Evolutionary conservation across 73 alveolate genomes (phyloP).

Genomic region (Paramecium primaurelia): DNA sequence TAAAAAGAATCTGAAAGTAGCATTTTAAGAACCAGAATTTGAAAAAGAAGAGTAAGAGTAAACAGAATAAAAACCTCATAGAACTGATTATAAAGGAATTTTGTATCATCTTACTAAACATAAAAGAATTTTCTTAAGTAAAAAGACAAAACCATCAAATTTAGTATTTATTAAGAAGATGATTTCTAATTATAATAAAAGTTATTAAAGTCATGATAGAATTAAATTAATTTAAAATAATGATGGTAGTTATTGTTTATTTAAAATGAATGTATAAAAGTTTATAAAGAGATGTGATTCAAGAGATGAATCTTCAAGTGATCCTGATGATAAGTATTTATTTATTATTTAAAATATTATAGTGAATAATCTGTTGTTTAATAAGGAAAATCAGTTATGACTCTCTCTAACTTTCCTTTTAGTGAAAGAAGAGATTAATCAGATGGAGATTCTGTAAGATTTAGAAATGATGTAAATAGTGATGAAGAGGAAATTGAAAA

Average conservation of each 20-base stretch:
- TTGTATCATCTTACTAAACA: conserved; percentile 16
- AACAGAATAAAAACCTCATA: conserved; percentile 19
- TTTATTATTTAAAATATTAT: background rate
- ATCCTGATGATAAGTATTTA: background rate
- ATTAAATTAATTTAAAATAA: background rate
- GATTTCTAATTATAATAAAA: conserved; percentile 21
- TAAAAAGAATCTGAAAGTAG: background rate
- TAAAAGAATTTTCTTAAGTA: background rate
- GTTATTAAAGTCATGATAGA: conserved; percentile 23
- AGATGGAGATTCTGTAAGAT: conserved; percentile 58
- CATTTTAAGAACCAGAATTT: background rate
- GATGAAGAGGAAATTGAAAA: conserved; percentile 23
- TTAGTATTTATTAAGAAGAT: background rate
- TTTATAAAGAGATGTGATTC: background rate
- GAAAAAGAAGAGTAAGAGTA: background rate
- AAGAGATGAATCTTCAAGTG: background rate
- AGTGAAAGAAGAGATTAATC: conserved; percentile 56
- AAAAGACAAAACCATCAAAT: conserved; percentile 30
- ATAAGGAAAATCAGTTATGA: background rate
- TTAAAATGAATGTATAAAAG: background rate
- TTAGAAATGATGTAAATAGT: conserved; percentile 38
- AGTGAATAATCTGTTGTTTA: background rate
- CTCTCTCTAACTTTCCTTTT: conserved; percentile 9
- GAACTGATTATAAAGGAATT: conserved; percentile 39
- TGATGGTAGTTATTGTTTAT: conserved; percentile 38